phyloP scores from a whole-genome alignment of 2,329 filamentous ascomycete species.

The Colletotrichum trifolii region DNA sequence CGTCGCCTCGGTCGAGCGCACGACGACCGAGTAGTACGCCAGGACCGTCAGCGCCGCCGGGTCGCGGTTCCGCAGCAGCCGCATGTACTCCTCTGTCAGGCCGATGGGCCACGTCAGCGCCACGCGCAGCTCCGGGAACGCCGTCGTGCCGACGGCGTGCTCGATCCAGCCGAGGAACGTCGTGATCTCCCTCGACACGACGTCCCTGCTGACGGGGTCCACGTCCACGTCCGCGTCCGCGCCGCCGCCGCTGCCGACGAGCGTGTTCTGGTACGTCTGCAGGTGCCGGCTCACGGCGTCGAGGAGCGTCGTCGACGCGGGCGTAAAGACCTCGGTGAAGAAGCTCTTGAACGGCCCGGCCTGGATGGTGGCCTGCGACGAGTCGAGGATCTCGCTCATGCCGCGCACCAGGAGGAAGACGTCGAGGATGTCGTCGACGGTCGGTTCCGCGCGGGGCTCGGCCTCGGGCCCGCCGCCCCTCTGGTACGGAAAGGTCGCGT shows the following conservation, averaged over 20 bases:
- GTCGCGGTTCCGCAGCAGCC: slow-evolving; percentile 37
- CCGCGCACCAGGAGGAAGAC: slow-evolving; percentile 46
- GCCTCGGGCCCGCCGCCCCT: slow-evolving; percentile 3
- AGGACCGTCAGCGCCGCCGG: slow-evolving; percentile 38
- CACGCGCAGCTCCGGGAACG: slow-evolving; percentile 39
- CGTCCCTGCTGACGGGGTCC: not conserved
- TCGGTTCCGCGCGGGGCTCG: slow-evolving; percentile 35
- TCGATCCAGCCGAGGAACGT: slow-evolving; percentile 26
- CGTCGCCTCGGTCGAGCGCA: slow-evolving; percentile 36
- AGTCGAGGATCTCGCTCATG: slow-evolving; percentile 45
- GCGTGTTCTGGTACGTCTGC: not conserved
- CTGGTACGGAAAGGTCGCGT: slow-evolving; percentile 41
- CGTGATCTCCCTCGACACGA: slow-evolving; percentile 14
- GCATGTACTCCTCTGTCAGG: slow-evolving; percentile 39
- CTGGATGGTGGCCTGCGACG: slow-evolving; percentile 39
- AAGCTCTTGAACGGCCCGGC: slow-evolving; percentile 39
- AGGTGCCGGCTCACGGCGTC: slow-evolving; percentile 20
- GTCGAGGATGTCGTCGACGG: slow-evolving; percentile 46
- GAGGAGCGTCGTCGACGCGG: slow-evolving; percentile 22
- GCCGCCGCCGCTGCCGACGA: not conserved
- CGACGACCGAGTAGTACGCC: slow-evolving; percentile 41
- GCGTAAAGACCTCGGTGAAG: slow-evolving; percentile 34
- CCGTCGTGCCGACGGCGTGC: slow-evolving; percentile 26
- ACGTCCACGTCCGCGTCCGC: not conserved
- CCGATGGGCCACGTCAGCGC: slow-evolving; percentile 40